A percentile compares a stretch with the other conserved stretches of the same genome.
Evolutionary conservation across 2,329 filamentous ascomycete genomes (phyloP).

Genomic region (Colletotrichum higginsianum): DNA sequence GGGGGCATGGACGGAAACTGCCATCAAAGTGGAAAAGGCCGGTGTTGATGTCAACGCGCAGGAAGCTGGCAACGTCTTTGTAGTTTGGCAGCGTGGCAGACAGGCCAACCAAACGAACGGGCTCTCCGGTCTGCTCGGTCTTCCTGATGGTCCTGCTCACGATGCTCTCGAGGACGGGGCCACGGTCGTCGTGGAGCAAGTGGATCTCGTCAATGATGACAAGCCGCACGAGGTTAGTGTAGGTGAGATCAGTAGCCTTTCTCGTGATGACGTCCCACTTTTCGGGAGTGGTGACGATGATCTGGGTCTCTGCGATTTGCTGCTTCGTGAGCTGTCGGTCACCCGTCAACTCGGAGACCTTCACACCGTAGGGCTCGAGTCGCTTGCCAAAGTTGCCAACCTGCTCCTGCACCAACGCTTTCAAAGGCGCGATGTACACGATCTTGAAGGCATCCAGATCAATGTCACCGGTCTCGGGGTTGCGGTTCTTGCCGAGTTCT

Average conservation of each 20-base stretch:
- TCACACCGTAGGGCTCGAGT: constrained; percentile 90
- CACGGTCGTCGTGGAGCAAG: constrained; percentile 95
- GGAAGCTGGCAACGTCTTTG: constrained; percentile 93
- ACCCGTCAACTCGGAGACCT: constrained; percentile 95
- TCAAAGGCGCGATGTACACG: constrained; percentile 95
- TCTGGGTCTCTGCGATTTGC: constrained; percentile 96
- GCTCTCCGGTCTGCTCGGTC: constrained; percentile 93
- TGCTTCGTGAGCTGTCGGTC: constrained; percentile 98
- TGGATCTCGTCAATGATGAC: constrained; percentile 99
- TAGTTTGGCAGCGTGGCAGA: constrained; percentile 98
- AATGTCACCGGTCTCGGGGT: constrained; percentile 91
- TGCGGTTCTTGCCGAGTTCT: constrained; percentile 95
- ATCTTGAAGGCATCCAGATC: constrained; percentile 98
- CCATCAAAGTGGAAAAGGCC: constrained; percentile 97
- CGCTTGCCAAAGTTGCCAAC: constrained; percentile 97
- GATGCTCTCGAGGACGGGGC: constrained; percentile 96
- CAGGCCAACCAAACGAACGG: constrained; percentile 90
- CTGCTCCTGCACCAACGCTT: constrained; percentile 96
- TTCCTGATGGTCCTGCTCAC: constrained; percentile 94
- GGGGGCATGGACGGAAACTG: constrained; percentile 91
- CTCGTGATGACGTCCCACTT: constrained; percentile 99
- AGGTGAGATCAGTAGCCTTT: constrained; percentile 96
- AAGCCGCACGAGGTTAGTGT: constrained; percentile 95
- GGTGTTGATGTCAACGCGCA: constrained; percentile 88
- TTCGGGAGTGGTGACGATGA: constrained; percentile 98